Evolutionary conservation across 805 yeast species (phyloP), one percentile per base, ranked within the genome.

Genomic region (Kodamaea lidongshanica): DNA sequence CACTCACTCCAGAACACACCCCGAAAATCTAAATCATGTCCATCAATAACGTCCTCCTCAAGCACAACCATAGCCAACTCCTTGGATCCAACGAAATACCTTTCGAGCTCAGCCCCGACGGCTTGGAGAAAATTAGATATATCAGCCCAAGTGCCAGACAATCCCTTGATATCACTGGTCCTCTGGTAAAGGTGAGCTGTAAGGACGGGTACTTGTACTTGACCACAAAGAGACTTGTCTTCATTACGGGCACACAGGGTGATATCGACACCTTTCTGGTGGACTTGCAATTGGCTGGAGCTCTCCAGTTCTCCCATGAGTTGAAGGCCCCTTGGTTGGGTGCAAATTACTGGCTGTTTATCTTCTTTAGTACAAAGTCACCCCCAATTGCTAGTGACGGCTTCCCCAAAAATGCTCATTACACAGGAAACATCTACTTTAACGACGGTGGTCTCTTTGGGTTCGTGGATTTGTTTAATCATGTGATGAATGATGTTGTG

Each of bases 261-360:
- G 72, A 67, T 36, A 47, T 65, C 7, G 54, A 60, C 11, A 52
- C 63, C 5, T 70, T 72, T 40, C 50, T 56, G 34, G 37, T 72
- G 5, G 57, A 60, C 4, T 41, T 61, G 23, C 34, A 39, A 4
- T 30, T 39, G 16, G 49, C 56, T 1, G 48, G 54, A 3, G 38
- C 33, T 3, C 35, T 61, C 12, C 62, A 54, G 23, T 58, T 65
- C 25, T 46, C 63, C 0, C 65, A 65, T 40, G 52, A 56, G 31
- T 41, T 70, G 27, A 58, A 62, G 32, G 55, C 69, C 15, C 74
- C 76, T 1, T 70, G 74, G 75, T 65, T 72, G 41, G 78, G 78
- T 0, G 58, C 73, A 12, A 72, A 70, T 38, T 65, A 60, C 42
- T 69, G 70, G 65, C 56, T 56, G 38, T 57, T 67, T 21, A 27